Base-by-base conservation (phyloP, 139 green algal species). In the Astrephomene gubernaculifera region DNA sequence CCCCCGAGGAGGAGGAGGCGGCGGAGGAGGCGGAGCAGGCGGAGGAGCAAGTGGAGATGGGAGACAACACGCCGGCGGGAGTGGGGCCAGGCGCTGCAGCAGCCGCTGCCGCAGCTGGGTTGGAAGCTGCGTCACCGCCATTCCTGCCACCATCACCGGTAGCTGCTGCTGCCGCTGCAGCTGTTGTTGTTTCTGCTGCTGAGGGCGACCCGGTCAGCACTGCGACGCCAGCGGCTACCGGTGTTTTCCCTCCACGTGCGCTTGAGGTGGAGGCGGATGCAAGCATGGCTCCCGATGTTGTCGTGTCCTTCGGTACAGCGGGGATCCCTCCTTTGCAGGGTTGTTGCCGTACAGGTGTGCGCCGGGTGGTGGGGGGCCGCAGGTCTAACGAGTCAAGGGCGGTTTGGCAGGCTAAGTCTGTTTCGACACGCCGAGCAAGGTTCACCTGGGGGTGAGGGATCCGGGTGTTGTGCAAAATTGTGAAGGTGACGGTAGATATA, bases 1-100 rank as follows among this genome's bases (percentile, higher is more conserved):
- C 49, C 12, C 12, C 49, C 17, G 49, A 25, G 49, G 49, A 12
- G 57, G n/a, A n/a, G 31, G 45, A 67, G 7, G 31, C 31, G 49
- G 72, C 65, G 0, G 33, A 6, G 45, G 72, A 80, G 72, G 24
- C 52, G 6, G n/a, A 33, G 45, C 73, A 53, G 33, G 73, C 68
- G 36, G 65, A 72, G 52, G 73, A 81, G 22, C 52, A 35, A 19
- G 73, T 52, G 35, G 73, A 81, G 2, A 69, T 36, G 14, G 73
- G 73, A 7, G 73, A 81, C 2, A 81, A 36, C 43, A 81, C 73
- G 53, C 73, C 54, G 35, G 53, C 73, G 2, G 73, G 73, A 33
- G 52, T 81, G 33, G 53, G 73, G 24, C 53, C 73, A 27, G 72
- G 12, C 17, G 4, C 44, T n/a, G 45, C 35, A n/a, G n/a, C n/a